Evolutionary conservation across 2,329 filamentous ascomycete species (phyloP).

Genomic region (Tolypocladium album): DNA sequence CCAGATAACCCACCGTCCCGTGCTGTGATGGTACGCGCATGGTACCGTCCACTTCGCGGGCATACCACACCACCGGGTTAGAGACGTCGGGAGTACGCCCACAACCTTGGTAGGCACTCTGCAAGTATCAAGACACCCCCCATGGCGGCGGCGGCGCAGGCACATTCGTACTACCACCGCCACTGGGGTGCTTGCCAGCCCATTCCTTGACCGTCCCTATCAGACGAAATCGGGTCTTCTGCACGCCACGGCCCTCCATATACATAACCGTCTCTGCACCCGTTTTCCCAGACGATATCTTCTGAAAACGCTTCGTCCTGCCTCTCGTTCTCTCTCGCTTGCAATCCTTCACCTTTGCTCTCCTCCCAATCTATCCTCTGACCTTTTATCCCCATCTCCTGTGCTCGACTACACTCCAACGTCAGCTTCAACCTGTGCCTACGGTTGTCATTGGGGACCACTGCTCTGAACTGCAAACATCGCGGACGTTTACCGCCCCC

Average conservation of each 20-base stretch:
- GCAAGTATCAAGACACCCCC: constrained; percentile 4
- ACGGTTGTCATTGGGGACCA: neutral
- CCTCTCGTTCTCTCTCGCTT: neutral
- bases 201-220: constrained; percentile 2
- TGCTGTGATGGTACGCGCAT: constrained; percentile 2
- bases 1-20: constrained; percentile 6
- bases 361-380: neutral
- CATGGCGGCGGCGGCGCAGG: constrained; percentile 1
- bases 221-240: constrained; percentile 1
- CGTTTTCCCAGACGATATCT: constrained; percentile 4
- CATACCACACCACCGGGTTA: constrained; percentile 9
- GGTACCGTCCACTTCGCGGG: constrained; percentile 1
- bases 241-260: constrained; percentile 6
- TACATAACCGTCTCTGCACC: constrained; percentile 12
- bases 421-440: neutral
- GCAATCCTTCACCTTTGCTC: neutral
- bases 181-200: neutral
- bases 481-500: neutral
- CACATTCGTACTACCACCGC: neutral
- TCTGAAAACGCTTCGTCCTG: neutral
- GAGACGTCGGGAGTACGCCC: neutral
- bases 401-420: neutral
- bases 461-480: neutral
- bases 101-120: neutral
- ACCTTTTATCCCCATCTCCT: neutral